Conservation (phyloP, 352 stramenopile species). For the Globisporangium nunn region DNA sequence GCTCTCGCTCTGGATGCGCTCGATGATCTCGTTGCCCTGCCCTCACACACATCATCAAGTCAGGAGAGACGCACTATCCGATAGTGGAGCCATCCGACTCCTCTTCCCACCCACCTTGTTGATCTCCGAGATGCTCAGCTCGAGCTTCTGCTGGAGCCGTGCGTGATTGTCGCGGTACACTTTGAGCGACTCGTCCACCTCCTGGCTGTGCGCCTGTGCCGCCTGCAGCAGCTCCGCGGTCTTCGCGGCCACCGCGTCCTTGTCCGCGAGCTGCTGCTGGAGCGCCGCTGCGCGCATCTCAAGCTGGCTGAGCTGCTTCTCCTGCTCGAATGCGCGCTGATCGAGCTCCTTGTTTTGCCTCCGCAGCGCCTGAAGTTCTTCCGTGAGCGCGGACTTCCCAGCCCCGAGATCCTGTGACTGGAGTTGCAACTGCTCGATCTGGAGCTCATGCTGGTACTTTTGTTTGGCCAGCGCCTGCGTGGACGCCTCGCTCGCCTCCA, state of each 20-base stretch:
- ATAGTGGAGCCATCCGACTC: no score
- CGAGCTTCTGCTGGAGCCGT: conserved; percentile 81
- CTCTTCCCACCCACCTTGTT: conserved; percentile 60
- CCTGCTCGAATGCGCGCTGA: conserved; percentile 69
- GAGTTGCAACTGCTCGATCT: conserved; percentile 59
- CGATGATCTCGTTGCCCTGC: conserved; percentile 87
- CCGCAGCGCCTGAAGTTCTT: conserved; percentile 50
- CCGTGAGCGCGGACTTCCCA: conserved; percentile 26
- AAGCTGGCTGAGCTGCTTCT: conserved; percentile 77
- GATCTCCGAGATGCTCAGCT: conserved; percentile 87
- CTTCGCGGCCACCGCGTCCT: conserved; percentile 68
- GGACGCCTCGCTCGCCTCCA: conserved; percentile 40
- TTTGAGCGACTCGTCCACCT: conserved; percentile 81
- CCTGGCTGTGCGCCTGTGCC: conserved; percentile 64
- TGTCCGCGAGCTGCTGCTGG: conserved; percentile 71
- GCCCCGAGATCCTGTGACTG: conserved; percentile 56
- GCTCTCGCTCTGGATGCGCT: conserved; percentile 83
- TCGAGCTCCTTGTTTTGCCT: conserved; percentile 78
- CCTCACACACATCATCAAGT: background rate
- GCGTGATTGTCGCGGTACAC: conserved; percentile 85
- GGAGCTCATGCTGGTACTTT: conserved; percentile 76
- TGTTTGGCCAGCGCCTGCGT: conserved; percentile 55
- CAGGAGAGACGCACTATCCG: background rate
- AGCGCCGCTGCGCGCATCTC: conserved; percentile 63
- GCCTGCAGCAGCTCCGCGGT: conserved; percentile 63